A percentile compares a stretch with the other conserved stretches of the same genome.
phyloP scores from a whole-genome alignment of 2,329 filamentous ascomycete genomes.

The Lasiodiplodia hormozganensis region DNA sequence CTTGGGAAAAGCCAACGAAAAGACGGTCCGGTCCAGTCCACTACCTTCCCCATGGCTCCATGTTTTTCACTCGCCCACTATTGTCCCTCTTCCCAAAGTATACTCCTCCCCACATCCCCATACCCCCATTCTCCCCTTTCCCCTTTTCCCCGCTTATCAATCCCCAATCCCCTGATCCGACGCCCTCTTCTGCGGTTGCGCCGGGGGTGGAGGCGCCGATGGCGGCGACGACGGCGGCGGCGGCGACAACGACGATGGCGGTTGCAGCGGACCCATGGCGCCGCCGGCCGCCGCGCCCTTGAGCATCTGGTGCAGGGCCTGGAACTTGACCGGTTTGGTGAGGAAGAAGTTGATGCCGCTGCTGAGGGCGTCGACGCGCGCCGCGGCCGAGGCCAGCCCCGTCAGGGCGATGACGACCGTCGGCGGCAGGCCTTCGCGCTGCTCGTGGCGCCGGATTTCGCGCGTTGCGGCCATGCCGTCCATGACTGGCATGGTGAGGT shows the following conservation, averaged over 20 bases:
- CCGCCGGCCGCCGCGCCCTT: background rate
- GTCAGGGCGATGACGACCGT: slow-evolving; percentile 40
- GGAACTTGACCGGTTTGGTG: slow-evolving; percentile 43
- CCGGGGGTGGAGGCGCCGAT: no score
- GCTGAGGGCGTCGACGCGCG: slow-evolving; percentile 39
- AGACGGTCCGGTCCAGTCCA: background rate
- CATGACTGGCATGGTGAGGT: slow-evolving; percentile 48
- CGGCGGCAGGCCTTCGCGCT: slow-evolving; percentile 33
- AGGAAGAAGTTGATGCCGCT: slow-evolving; percentile 43
- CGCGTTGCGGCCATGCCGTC: slow-evolving; percentile 45
- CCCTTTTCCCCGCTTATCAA: background rate
- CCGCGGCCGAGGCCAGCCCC: slow-evolving; percentile 38
- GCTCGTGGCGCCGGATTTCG: slow-evolving; percentile 42
- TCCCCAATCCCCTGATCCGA: background rate
- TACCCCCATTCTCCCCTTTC: background rate
- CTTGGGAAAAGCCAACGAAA: background rate
- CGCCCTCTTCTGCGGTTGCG: background rate
- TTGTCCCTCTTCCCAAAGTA: background rate
- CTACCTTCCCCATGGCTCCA: no score
- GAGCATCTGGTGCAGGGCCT: slow-evolving; percentile 34
- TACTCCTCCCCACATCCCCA: background rate
- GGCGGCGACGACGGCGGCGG: background rate
- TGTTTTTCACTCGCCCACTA: no score
- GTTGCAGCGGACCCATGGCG: background rate
- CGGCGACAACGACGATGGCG: background rate